Evolutionary conservation across 129 eudicot species (phyloP).

Genomic region (Flaveria sonorensis): DNA sequence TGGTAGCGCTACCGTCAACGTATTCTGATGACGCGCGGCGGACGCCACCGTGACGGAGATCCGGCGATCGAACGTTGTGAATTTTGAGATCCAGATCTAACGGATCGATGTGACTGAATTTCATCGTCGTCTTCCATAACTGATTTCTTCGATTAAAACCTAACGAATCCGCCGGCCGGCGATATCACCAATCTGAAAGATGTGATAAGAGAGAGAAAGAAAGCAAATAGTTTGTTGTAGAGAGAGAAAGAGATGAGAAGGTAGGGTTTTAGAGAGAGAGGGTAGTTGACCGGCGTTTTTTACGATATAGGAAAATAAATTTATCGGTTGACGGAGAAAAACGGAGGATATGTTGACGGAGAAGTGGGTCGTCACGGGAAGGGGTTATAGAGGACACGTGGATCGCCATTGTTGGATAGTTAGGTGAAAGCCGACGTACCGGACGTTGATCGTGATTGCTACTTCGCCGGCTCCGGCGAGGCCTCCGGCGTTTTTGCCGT

Average conservation of each 20-base stretch:
- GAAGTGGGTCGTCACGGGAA: conserved; percentile 47
- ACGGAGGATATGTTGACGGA: conserved; percentile 50
- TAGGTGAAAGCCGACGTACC: conserved; percentile 35
- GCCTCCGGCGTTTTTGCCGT: conserved; percentile 12
- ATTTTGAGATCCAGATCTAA: conserved; percentile 39
- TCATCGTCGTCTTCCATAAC: conserved; percentile 86
- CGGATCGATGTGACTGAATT: conserved; percentile 50
- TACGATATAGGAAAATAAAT: conserved; percentile 23
- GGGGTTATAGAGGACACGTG: conserved; percentile 47
- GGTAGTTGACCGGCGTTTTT: conserved; percentile 36
- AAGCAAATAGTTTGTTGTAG: neutral
- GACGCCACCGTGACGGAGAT: conserved; percentile 78
- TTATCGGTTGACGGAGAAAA: conserved; percentile 58
- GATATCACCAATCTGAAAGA: conserved; percentile 14
- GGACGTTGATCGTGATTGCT: conserved; percentile 21
- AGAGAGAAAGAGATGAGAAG: conserved; percentile 20
- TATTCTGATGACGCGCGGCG: conserved; percentile 53
- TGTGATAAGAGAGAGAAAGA: conserved; percentile 25
- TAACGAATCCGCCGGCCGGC: conserved; percentile 25
- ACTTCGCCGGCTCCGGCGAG: conserved; percentile 32
- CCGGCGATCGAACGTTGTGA: conserved; percentile 52
- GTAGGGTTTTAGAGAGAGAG: conserved; percentile 17
- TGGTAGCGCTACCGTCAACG: conserved; percentile 70
- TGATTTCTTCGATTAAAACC: conserved; percentile 51
- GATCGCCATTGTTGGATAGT: conserved; percentile 24